These are phyloP conservation scores for Uronychia binucleata DNA, from an alignment of 73 alveolate species.

Conservation along the genomic window DNA sequence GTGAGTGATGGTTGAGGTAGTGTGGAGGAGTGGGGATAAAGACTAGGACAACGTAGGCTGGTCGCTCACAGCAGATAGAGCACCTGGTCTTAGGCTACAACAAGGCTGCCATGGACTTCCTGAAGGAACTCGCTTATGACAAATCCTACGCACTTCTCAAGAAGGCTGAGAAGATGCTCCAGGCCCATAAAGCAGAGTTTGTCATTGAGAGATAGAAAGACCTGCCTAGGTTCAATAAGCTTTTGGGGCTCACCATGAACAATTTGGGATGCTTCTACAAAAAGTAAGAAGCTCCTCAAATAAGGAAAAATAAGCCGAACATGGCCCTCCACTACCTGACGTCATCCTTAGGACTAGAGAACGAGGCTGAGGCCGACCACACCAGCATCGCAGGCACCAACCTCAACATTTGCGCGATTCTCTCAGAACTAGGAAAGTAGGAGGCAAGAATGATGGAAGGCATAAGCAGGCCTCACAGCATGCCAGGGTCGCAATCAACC, in stretches of 20 bases:
- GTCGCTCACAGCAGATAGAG: not conserved
- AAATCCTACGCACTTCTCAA: not conserved
- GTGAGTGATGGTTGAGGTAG: no score
- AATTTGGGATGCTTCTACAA: not conserved
- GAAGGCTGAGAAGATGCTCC: constrained; percentile 1
- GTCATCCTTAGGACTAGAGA: not conserved
- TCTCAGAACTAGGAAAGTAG: no score
- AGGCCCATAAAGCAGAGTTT: not conserved
- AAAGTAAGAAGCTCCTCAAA: not conserved
- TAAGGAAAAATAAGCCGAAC: not conserved
- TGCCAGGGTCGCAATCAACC: no score
- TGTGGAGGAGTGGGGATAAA: no score
- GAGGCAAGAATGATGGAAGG: no score
- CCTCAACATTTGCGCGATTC: constrained; percentile 32
- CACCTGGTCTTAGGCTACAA: not conserved
- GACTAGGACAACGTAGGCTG: not conserved
- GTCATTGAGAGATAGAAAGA: not conserved
- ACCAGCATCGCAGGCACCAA: constrained; percentile 11
- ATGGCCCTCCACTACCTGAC: not conserved
- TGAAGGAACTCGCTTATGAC: not conserved
- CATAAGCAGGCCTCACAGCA: no score
- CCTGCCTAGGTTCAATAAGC: not conserved
- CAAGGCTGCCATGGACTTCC: constrained; percentile 10
- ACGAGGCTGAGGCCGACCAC: not conserved
- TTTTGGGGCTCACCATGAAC: not conserved